Percentiles rank a stretch among this genome's conserved stretches.
These are phyloP conservation scores for Fusarium dimerum DNA, from an alignment of 2,329 filamentous ascomycete genomes.

Conservation along the genomic window DNA sequence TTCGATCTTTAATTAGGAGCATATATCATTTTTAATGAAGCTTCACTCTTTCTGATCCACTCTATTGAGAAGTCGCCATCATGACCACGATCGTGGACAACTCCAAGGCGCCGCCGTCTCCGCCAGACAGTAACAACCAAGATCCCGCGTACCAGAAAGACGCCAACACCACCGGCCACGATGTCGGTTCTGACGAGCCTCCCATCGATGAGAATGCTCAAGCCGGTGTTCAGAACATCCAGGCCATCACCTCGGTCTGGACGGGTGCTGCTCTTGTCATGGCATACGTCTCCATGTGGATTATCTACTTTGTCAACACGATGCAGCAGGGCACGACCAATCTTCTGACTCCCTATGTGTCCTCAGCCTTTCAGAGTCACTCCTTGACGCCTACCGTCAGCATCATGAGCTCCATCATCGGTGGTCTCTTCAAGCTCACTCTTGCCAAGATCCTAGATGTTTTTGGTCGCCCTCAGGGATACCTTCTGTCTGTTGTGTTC, in stretches of 20 bases:
- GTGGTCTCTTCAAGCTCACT: slow-evolving; percentile 60
- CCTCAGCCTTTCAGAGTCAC: slow-evolving; percentile 50
- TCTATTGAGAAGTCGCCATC: neutral
- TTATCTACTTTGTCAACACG: slow-evolving; percentile 10
- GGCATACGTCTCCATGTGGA: slow-evolving; percentile 1
- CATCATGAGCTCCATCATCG: slow-evolving; percentile 53
- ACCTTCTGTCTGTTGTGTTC: slow-evolving; percentile 52
- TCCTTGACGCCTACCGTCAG: slow-evolving; percentile 52
- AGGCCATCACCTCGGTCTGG: slow-evolving; percentile 1
- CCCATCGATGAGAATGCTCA: slow-evolving; percentile 13
- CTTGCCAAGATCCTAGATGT: slow-evolving; percentile 66
- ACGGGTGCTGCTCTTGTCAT: neutral
- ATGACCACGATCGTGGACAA: neutral
- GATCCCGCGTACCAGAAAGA: neutral
- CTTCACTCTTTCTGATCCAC: neutral
- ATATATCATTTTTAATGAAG: neutral
- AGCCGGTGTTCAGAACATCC: slow-evolving; percentile 1
- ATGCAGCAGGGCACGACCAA: slow-evolving; percentile 21
- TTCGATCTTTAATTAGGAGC: too few relatives aligned
- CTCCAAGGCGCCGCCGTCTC: neutral
- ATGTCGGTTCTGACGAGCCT: neutral
- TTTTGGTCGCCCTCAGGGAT: slow-evolving; percentile 64
- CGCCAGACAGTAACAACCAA: neutral
- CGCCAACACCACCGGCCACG: neutral
- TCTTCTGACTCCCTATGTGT: slow-evolving; percentile 45